phyloP scores from a whole-genome alignment of 2,329 filamentous ascomycete species.

The Emmonsia crescens region DNA sequence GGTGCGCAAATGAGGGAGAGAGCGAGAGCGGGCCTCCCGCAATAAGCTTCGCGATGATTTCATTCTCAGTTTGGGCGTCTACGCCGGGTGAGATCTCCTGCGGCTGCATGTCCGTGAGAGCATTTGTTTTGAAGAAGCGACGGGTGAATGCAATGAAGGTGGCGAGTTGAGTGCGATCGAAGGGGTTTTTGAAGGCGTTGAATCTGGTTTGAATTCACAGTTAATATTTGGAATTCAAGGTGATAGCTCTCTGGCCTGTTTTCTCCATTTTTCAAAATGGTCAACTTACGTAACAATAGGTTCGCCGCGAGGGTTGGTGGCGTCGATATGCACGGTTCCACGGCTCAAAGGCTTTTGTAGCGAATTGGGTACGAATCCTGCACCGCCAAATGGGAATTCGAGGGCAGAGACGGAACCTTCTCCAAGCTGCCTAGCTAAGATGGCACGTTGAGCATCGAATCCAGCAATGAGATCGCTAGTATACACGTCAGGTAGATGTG shows the following conservation, averaged over 20 bases:
- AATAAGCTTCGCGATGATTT: conserved; percentile 9
- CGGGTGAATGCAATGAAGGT: conserved; percentile 11
- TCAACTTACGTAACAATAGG: conserved; percentile 12
- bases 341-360: conserved; percentile 17
- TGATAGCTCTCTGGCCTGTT: not conserved
- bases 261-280: not conserved
- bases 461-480: conserved; percentile 12
- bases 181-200: conserved; percentile 12
- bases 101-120: conserved; percentile 4
- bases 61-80: conserved; percentile 7
- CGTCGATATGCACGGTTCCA: conserved; percentile 15
- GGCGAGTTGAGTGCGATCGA: conserved; percentile 12
- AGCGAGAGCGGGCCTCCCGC: not conserved
- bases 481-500: conserved; percentile 7
- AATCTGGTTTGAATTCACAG: not conserved
- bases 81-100: conserved; percentile 11
- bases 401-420: conserved; percentile 14
- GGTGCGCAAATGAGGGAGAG: conserved; percentile 17
- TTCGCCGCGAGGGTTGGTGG: conserved; percentile 9
- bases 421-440: conserved; percentile 11
- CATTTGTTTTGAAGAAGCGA: conserved; percentile 5
- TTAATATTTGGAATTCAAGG: not conserved
- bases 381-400: conserved; percentile 14
- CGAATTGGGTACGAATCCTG: conserved; percentile 12
- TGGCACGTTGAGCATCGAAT: conserved; percentile 14